These are phyloP conservation scores for Debaryomyces sp. DNA, from an alignment of 1,139 yeast genomes.

Conservation along the genomic window DNA sequence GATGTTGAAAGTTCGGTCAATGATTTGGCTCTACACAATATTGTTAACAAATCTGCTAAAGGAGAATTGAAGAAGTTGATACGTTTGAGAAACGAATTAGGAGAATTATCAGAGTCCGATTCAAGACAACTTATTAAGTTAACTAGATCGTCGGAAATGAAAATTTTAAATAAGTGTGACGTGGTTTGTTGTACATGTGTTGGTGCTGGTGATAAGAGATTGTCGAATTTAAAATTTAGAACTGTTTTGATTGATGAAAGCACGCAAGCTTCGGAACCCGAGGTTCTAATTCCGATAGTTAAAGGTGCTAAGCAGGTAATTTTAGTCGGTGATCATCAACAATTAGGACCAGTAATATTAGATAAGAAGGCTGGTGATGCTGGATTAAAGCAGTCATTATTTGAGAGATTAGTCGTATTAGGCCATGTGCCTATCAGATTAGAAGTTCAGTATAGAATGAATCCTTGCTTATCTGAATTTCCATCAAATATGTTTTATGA, in stretches of 20 bases:
- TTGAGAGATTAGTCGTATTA: conserved; percentile 81
- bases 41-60: conserved; percentile 48
- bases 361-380: conserved; percentile 83
- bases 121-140: conserved; percentile 42
- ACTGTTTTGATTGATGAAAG: conserved; percentile 89
- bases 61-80: conserved; percentile 62
- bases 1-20: conserved; percentile 69
- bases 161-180: conserved; percentile 61
- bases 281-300: conserved; percentile 82
- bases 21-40: conserved; percentile 55
- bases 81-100: conserved; percentile 62
- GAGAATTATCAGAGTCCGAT: conserved; percentile 67
- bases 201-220: conserved; percentile 81
- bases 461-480: conserved; percentile 84
- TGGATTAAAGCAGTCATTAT: conserved; percentile 81
- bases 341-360: conserved; percentile 86
- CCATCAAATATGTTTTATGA: conserved; percentile 93
- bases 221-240: conserved; percentile 58
- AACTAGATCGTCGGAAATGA: conserved; percentile 50
- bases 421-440: conserved; percentile 86
- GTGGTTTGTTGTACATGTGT: conserved; percentile 92
- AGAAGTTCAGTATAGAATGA: conserved; percentile 95
- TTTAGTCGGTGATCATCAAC: conserved; percentile 94
- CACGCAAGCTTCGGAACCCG: conserved; percentile 95
- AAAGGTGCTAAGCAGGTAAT: conserved; percentile 89